Evolutionary conservation across 805 yeast species (phyloP), one percentile per base, ranked within the genome.

Genomic region (Wickerhamiella alocasiicola): DNA sequence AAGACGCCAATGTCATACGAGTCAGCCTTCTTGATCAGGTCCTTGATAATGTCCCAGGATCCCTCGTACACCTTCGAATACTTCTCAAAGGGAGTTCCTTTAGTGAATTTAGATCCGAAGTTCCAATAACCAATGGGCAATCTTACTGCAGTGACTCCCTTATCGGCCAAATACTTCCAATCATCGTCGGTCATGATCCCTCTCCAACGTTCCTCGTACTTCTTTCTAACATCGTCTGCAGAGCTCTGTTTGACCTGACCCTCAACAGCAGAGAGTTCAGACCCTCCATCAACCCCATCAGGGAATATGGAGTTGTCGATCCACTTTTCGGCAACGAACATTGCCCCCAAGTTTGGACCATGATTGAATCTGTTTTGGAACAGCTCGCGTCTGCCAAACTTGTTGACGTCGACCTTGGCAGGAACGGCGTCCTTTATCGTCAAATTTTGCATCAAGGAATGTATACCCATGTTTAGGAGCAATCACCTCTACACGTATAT

Each of bases 81-180:
- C 25, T 65, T 55, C 12, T 61, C 74, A 54, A 81, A 88, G 15
- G 78, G 76, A 2, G 94, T 78, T 3, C 69, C 72, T 16, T 60
- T 58, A 31, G 74, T 61, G 55, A 66, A 79, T 13, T 51, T 48
- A 1, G 87, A 83, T 16, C 78, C 76, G n/a, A 85, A 72, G 43
- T 72, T 76, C 95, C 95, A 88, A 59, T 81, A 88, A 0, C 97
- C 97, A 48, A 88, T 61, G 6, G 98, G 97, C 1, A 88, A 68
- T 52, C 98, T 69, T 4, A 88, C 68, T 2, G 85, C 72, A 18
- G 82, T 83, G n/a, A 81, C 81, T 6, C 83, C 81, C 40, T 67
- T 68, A 16, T 66, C 62, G 33, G 63, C 57, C 21, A 88, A 59
- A 81, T 84, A 84, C 16, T 69, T 53, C 94, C 95, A 87, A 55